These are phyloP conservation scores for Micractinium sp. DNA, from an alignment of 139 green algal species.

Conservation along the genomic window DNA sequence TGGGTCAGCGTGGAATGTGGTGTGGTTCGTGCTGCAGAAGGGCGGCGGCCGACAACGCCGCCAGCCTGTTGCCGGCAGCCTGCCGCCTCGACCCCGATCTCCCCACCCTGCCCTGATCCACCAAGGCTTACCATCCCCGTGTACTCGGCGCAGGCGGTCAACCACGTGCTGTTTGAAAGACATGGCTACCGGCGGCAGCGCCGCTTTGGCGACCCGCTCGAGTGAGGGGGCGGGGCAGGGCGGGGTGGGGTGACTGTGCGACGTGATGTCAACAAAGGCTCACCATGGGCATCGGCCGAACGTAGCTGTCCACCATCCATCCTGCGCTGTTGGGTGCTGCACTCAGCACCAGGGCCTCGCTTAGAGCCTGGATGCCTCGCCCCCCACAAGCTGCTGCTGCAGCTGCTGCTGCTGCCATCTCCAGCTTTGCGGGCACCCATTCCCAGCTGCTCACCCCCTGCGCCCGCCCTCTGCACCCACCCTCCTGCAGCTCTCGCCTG, in stretches of 20 bases:
- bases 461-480: neutral
- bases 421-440: neutral
- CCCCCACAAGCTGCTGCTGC: neutral
- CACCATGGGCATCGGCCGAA: no score
- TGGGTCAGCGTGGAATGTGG: no score
- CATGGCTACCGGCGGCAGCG: conserved; percentile 29
- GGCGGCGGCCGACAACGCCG: no score
- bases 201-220: conserved; percentile 9
- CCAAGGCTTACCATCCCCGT: no score
- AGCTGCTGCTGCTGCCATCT: neutral
- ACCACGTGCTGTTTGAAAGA: conserved; percentile 19
- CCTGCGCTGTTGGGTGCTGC: no score
- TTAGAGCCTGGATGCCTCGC: no score
- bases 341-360: no score
- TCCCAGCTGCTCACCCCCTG: neutral
- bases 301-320: no score
- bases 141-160: neutral
- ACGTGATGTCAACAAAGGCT: neutral
- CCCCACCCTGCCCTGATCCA: no score
- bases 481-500: neutral
- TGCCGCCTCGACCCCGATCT: no score
- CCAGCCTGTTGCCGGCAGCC: no score
- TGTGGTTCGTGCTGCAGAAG: no score
- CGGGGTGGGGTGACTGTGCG: neutral
- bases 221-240: neutral